phyloP scores from a whole-genome alignment of 352 stramenopile genomes.

The Discostella stelligera region DNA sequence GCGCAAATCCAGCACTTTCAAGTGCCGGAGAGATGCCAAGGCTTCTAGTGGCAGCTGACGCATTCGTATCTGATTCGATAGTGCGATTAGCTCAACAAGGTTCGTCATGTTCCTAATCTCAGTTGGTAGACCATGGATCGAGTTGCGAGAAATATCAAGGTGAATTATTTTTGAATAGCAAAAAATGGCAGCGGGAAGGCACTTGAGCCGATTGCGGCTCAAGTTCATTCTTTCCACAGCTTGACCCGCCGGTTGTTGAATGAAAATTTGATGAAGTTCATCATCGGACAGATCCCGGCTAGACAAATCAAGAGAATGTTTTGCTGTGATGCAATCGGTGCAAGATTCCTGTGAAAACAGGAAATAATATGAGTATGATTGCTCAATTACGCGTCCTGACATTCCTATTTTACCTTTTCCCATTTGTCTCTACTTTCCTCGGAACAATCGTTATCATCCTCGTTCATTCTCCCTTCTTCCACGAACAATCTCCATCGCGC shows the following conservation, averaged over 20 bases:
- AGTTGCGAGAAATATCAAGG: conserved; percentile 53
- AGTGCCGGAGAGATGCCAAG: conserved; percentile 32
- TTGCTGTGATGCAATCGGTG: conserved; percentile 3
- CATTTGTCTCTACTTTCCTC: conserved; percentile 2
- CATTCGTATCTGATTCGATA: conserved; percentile 55
- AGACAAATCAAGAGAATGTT: conserved; percentile 10
- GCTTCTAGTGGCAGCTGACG: conserved; percentile 31
- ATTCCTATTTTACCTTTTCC: not conserved
- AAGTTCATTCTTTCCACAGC: conserved; percentile 35
- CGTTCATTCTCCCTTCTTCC: not conserved
- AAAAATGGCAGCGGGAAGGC: conserved; percentile 34
- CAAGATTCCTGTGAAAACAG: not conserved
- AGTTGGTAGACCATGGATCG: conserved; percentile 31
- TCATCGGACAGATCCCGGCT: conserved; percentile 27
- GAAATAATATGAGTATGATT: conserved; percentile 5
- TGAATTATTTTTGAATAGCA: conserved; percentile 19
- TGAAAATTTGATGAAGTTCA: conserved; percentile 14
- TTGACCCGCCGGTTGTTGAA: not conserved
- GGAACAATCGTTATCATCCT: not conserved
- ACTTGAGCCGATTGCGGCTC: conserved; percentile 40
- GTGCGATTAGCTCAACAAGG: conserved; percentile 34
- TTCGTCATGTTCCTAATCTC: conserved; percentile 44
- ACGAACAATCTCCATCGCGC: conserved; percentile 40
- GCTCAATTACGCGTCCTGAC: not conserved
- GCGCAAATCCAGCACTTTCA: conserved; percentile 49